phyloP scores from a whole-genome alignment of 805 yeast genomes.

The Candida golubevii region DNA sequence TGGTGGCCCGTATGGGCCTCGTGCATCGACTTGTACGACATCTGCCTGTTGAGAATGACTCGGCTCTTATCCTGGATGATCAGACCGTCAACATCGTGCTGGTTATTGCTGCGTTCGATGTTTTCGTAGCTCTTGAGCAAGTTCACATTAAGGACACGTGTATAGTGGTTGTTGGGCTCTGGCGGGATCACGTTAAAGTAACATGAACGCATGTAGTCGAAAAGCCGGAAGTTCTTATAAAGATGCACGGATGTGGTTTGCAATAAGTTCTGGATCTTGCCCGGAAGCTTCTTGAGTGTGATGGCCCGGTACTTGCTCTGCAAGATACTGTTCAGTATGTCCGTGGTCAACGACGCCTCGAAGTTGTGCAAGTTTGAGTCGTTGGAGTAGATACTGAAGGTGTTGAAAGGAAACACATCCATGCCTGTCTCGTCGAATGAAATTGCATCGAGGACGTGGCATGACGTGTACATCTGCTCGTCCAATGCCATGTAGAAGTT shows the following conservation, averaged over 20 bases:
- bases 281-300: constrained; percentile 27
- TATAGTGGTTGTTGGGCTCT: constrained; percentile 34
- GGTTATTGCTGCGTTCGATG: constrained; percentile 27
- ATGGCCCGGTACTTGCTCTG: constrained; percentile 22
- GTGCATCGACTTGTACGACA: constrained; percentile 16
- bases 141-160: constrained; percentile 32
- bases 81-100: constrained; percentile 23
- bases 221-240: constrained; percentile 31
- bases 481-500: constrained; percentile 32
- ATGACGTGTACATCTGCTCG: constrained; percentile 32
- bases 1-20: not conserved
- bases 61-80: constrained; percentile 17
- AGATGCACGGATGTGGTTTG: constrained; percentile 27
- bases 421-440: constrained; percentile 13
- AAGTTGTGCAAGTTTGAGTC: constrained; percentile 37
- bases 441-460: constrained; percentile 16
- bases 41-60: constrained; percentile 14
- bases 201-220: constrained; percentile 38
- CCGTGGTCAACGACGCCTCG: constrained; percentile 26
- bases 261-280: constrained; percentile 32
- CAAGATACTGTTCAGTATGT: constrained; percentile 22
- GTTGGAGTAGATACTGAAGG: constrained; percentile 31
- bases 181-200: constrained; percentile 34
- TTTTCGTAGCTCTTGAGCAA: constrained; percentile 36
- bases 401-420: constrained; percentile 36